phyloP scores from a whole-genome alignment of 192 early-diverging fungal genomes.

The Chytriomyces confervae region DNA sequence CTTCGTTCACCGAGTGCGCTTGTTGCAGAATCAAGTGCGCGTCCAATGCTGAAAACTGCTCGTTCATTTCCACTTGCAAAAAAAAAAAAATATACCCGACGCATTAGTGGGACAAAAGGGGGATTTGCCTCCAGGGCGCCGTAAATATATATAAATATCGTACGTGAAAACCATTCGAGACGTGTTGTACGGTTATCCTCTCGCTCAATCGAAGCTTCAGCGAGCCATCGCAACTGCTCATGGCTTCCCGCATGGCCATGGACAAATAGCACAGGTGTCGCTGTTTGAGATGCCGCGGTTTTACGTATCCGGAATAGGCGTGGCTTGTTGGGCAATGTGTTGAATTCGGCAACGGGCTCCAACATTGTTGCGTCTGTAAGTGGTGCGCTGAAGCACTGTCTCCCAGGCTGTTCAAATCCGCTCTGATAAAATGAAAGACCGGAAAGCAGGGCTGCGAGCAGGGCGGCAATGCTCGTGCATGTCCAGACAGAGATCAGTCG shows the following conservation, averaged over 20 bases:
- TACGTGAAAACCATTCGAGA: conserved; percentile 6
- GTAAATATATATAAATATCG: too few relatives aligned
- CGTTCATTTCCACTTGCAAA: conserved; percentile 77
- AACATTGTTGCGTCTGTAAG: too few relatives aligned
- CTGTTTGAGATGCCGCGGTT: not conserved
- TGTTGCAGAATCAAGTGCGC: conserved; percentile 83
- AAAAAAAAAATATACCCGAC: conserved; percentile 49
- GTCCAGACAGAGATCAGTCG: too few relatives aligned
- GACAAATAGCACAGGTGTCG: conserved; percentile 79
- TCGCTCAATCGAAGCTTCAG: conserved; percentile 62
- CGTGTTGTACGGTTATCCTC: not conserved
- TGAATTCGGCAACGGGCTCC: too few relatives aligned
- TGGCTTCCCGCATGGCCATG: conserved; percentile 94
- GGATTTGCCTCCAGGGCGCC: not conserved
- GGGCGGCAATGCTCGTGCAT: too few relatives aligned
- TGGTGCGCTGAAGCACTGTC: too few relatives aligned
- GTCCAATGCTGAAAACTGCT: conserved; percentile 91
- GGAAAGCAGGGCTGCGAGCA: too few relatives aligned
- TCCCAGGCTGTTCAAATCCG: too few relatives aligned
- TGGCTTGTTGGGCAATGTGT: too few relatives aligned
- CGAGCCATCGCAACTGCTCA: conserved; percentile 87
- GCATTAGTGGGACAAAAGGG: too few relatives aligned
- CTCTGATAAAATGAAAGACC: too few relatives aligned
- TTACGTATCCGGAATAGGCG: too few relatives aligned
- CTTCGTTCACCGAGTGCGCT: conserved; percentile 66